Evolutionary conservation across 192 early-diverging fungal species (phyloP).

Genomic region (Lobulomyces angularis): DNA sequence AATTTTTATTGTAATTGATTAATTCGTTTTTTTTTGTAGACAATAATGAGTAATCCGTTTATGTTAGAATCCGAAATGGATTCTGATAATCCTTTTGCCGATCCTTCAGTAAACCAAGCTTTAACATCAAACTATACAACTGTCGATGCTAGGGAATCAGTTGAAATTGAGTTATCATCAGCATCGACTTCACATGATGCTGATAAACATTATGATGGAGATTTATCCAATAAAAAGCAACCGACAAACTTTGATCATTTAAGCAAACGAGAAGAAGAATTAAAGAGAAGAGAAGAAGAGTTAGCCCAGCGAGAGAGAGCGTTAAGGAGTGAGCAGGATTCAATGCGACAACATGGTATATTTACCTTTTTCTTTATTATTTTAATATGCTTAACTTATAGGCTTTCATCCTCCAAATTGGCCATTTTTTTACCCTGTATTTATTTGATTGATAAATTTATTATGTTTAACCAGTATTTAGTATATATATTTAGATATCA

Average conservation of each 20-base stretch:
- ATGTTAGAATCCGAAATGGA: constrained; percentile 17
- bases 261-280: constrained; percentile 56
- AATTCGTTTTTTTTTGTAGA: no score
- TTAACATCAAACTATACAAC: constrained; percentile 12
- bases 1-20: no score
- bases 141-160: no score
- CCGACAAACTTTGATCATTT: constrained; percentile 10
- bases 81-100: constrained; percentile 38
- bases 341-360: constrained; percentile 51
- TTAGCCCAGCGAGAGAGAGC: constrained; percentile 64
- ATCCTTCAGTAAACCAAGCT: constrained; percentile 14
- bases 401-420: constrained; percentile 68
- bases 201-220: constrained; percentile 13
- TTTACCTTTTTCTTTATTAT: constrained; percentile 5
- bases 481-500: constrained; percentile 74
- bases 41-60: no score
- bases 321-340: constrained; percentile 49
- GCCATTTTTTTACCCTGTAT: no score
- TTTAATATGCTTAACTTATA: constrained; percentile 45
- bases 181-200: constrained; percentile 11
- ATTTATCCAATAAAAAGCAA: constrained; percentile 5
- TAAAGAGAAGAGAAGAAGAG: constrained; percentile 58
- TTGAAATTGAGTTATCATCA: constrained; percentile 21
- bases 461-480: no score
- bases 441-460: no score